phyloP scores from a whole-genome alignment of 176 grass and related monocot genomes.

The Oryza coarctata region DNA sequence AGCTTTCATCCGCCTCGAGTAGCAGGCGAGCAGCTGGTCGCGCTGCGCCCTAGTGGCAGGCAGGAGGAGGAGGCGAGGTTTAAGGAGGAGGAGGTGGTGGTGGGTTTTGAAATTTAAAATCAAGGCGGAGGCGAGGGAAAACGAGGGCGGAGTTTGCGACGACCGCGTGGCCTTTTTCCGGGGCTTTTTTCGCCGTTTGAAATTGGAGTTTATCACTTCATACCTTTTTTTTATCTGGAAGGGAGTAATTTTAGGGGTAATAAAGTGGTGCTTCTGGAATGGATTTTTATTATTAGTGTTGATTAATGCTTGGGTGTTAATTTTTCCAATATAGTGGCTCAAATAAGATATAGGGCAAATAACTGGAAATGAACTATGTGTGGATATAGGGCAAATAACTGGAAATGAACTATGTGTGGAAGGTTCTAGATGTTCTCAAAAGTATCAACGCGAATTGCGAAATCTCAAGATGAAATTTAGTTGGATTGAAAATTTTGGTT shows the following conservation, averaged over 20 bases:
- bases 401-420: background rate
- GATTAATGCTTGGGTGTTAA: background rate
- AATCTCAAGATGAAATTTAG: background rate
- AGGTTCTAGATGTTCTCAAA: background rate
- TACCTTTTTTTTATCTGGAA: background rate
- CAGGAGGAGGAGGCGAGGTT: conserved; percentile 40
- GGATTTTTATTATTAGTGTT: background rate
- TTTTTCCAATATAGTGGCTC: background rate
- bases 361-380: background rate
- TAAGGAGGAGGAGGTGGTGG: conserved; percentile 13
- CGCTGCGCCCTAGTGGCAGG: conserved; percentile 29
- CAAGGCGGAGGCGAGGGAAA: conserved; percentile 13
- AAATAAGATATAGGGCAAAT: background rate
- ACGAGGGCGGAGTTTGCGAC: background rate
- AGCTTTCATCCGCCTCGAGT: background rate
- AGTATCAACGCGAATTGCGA: background rate
- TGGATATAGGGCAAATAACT: background rate
- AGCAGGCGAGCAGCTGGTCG: conserved; percentile 6
- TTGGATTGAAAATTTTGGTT: background rate
- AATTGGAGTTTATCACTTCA: conserved; percentile 2
- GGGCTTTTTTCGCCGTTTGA: background rate
- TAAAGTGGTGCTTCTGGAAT: background rate
- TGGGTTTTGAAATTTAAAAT: conserved; percentile 94
- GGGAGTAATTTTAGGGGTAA: background rate
- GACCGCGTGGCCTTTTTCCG: conserved; percentile 1